A percentile compares a stretch with the other conserved stretches of the same genome.
Evolutionary conservation across 371 early-diverging fungal species (phyloP).

Genomic region (Lichtheimia ornata): DNA sequence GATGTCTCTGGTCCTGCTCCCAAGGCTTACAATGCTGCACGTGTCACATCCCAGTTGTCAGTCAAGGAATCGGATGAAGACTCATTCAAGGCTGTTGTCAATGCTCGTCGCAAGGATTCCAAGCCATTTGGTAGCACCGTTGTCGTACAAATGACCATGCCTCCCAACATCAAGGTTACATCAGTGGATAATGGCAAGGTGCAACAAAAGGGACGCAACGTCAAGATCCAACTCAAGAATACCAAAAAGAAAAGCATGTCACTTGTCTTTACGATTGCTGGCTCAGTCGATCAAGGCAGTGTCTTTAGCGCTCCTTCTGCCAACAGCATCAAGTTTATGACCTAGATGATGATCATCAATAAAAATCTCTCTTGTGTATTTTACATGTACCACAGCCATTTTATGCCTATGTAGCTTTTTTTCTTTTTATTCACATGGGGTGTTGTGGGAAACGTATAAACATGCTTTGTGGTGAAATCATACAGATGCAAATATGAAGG

Average conservation of each 20-base stretch:
- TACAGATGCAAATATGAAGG: background rate
- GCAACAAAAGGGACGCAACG: constrained; percentile 30
- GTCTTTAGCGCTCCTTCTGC: constrained; percentile 40
- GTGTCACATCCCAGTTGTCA: constrained; percentile 28
- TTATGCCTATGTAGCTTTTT: no score
- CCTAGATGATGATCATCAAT: constrained; percentile 3
- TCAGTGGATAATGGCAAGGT: constrained; percentile 22
- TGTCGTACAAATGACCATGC: constrained; percentile 31
- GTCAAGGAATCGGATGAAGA: constrained; percentile 16
- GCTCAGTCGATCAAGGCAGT: constrained; percentile 21
- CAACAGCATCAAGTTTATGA: constrained; percentile 23
- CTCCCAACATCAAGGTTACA: constrained; percentile 22
- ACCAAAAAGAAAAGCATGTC: constrained; percentile 29
- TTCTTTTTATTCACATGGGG: no score
- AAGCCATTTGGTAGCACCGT: constrained; percentile 26
- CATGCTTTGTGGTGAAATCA: constrained; percentile 3
- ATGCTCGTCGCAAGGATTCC: constrained; percentile 30
- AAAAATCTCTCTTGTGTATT: background rate
- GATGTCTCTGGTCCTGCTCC: background rate
- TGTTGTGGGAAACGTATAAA: background rate
- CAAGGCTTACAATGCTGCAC: constrained; percentile 24
- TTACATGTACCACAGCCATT: background rate
- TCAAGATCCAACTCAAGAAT: constrained; percentile 27
- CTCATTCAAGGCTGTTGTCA: constrained; percentile 29
- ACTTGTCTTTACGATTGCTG: constrained; percentile 24